These are phyloP conservation scores for Peziza echinospora DNA, from an alignment of 495 filamentous ascomycete genomes.

Conservation along the genomic window DNA sequence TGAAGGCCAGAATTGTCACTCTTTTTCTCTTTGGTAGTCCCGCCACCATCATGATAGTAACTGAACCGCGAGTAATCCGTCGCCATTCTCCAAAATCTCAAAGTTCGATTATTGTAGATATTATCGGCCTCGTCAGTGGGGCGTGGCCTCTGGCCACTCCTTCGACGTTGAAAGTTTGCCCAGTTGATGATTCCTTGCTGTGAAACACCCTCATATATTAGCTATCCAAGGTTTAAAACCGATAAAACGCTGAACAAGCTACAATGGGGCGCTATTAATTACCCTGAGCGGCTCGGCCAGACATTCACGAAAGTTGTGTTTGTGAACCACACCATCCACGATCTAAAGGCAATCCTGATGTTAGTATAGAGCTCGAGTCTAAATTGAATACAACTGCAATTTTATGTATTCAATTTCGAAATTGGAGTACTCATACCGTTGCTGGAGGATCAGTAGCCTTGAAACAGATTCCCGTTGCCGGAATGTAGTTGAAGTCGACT, in stretches of 20 bases:
- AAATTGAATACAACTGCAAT: too few relatives aligned
- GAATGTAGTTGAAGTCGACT: too few relatives aligned
- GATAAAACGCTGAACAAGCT: not conserved
- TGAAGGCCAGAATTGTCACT: not conserved
- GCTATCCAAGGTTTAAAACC: too few relatives aligned
- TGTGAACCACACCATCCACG: constrained; percentile 9
- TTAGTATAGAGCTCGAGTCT: not conserved
- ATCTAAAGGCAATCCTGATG: constrained; percentile 2
- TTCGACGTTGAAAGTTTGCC: constrained; percentile 5
- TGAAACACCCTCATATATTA: too few relatives aligned
- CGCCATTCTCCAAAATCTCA: constrained; percentile 12
- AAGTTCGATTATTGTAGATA: constrained; percentile 13
- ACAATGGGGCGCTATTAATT: not conserved
- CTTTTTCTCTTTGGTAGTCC: not conserved
- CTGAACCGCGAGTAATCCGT: constrained; percentile 11
- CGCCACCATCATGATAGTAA: not conserved
- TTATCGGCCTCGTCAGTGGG: constrained; percentile 5
- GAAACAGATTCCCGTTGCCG: too few relatives aligned
- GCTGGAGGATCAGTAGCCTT: too few relatives aligned
- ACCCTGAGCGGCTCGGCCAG: constrained; percentile 12
- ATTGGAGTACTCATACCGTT: too few relatives aligned
- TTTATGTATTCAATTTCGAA: too few relatives aligned
- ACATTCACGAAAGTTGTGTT: constrained; percentile 7
- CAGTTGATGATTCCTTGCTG: constrained; percentile 11
- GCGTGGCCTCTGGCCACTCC: constrained; percentile 4